These are phyloP conservation scores for Fusarium hostae DNA, from an alignment of 2,329 filamentous ascomycete species.

Conservation along the genomic window DNA sequence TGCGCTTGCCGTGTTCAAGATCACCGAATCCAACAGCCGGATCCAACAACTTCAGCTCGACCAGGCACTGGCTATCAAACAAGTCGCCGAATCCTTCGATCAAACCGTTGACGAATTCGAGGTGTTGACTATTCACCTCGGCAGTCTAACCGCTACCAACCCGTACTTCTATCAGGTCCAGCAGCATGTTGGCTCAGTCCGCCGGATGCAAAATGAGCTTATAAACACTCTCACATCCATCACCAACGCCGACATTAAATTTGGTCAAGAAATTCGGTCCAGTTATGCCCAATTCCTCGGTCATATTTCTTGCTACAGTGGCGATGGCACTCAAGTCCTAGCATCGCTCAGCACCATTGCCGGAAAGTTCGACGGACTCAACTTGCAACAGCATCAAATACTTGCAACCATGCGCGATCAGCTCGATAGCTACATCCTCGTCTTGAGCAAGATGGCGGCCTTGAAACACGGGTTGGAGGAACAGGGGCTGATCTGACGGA, in stretches of 20 bases:
- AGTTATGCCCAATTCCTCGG: neutral
- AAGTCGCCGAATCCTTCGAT: neutral
- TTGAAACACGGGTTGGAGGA: constrained; percentile 1
- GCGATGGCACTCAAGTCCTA: neutral
- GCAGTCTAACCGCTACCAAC: neutral
- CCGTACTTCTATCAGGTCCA: neutral
- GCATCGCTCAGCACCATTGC: neutral
- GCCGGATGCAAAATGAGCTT: neutral
- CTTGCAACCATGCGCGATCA: neutral
- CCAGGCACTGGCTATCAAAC: neutral
- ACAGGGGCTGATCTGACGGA: neutral
- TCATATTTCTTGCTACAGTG: neutral
- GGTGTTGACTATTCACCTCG: neutral
- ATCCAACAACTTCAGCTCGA: neutral
- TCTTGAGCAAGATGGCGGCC: neutral
- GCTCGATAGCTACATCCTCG: neutral
- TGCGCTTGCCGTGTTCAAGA: neutral
- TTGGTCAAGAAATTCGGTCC: neutral
- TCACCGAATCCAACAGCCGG: neutral
- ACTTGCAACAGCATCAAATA: neutral
- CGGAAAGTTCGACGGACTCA: neutral
- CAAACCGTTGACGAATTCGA: neutral
- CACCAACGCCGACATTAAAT: neutral
- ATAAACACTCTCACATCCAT: neutral
- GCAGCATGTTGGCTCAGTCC: neutral